Conservation (phyloP, 2,329 filamentous ascomycete species). For the Coniosporium tulheliwenetii region DNA sequence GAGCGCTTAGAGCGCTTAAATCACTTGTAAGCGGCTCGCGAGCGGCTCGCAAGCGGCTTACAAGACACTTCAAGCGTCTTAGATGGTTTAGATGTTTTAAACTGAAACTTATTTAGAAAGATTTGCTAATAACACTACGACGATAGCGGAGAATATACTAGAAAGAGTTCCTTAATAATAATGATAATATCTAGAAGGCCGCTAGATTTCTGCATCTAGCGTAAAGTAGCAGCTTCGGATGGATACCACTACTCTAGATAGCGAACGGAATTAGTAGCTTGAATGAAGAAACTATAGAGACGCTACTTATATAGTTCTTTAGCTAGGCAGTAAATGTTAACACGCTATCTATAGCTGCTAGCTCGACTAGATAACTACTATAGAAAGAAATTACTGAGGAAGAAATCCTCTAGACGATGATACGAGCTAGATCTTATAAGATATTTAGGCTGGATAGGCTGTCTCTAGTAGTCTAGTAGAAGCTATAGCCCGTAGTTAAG, state of each 20-base stretch:
- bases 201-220: not conserved
- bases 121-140: too few relatives aligned
- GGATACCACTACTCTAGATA: not conserved
- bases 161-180: constrained; percentile 2
- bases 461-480: constrained; percentile 8
- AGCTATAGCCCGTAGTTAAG: constrained; percentile 9
- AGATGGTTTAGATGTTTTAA: too few relatives aligned
- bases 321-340: too few relatives aligned
- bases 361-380: not conserved
- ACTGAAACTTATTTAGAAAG: too few relatives aligned
- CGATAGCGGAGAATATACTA: constrained; percentile 7
- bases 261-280: not conserved
- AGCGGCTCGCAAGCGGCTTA: too few relatives aligned
- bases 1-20: too few relatives aligned
- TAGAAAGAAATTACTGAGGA: not conserved
- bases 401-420: not conserved
- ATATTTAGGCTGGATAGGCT: constrained; percentile 5
- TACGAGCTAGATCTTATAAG: constrained; percentile 3
- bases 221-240: not conserved
- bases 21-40: too few relatives aligned
- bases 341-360: not conserved
- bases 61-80: too few relatives aligned
- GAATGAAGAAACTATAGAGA: not conserved
- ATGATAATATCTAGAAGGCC: constrained; percentile 3
- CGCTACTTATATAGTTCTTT: not conserved